Base-by-base conservation (phyloP, 768 basidiomycete species). In the Hypsizygus marmoreus region DNA sequence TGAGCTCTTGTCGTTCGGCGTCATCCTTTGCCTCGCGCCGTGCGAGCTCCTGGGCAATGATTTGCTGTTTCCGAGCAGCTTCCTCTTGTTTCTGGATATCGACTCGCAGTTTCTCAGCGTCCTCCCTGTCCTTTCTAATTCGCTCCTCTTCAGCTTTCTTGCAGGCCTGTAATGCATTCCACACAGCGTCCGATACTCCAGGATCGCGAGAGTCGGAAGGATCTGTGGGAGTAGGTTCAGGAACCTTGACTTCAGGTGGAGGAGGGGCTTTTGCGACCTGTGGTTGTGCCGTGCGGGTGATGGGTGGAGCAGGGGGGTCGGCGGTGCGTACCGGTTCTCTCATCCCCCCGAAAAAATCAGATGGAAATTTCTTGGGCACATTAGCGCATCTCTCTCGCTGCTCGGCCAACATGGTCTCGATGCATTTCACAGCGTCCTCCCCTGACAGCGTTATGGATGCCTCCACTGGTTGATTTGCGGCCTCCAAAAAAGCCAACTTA, bases 171-270 rank as follows among this genome's bases (percentile, higher is more conserved):
- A 85, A 62, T 49, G 77, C 67, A 8, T 51, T 20, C 84, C 84
- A 85, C 9, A 72, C 58, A 1, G 55, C 57, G 56, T 86, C 79
- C 0, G 71, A 55, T 4, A 85, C 79, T 0, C 76, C 84, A 14
- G 68, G 35, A 58, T 84, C 84, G 17, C 79, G 72, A 17, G 40
- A 53, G 3, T 40, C 41, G 47, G 12, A 28, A 22, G n/a, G 26
- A 45, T 25, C 31, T 49, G 11, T n/a, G 37, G 28, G 47, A 26
- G 13, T 51, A 35, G 22, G 31, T 54, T 23, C 6, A 50, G 43
- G 17, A n/a, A n/a, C 12, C 43, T 25, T 4, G 12, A 38, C 20
- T 20, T 42, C 30, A 10, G 53, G 41, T 23, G 51, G 40, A 20
- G 13, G n/a, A n/a, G n/a, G n/a, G n/a, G n/a, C n/a, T n/a, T n/a